Percentiles rank a stretch among this genome's conserved stretches.
Conservation (phyloP, 768 basidiomycete genomes). For the Polyporus arcularius region DNA sequence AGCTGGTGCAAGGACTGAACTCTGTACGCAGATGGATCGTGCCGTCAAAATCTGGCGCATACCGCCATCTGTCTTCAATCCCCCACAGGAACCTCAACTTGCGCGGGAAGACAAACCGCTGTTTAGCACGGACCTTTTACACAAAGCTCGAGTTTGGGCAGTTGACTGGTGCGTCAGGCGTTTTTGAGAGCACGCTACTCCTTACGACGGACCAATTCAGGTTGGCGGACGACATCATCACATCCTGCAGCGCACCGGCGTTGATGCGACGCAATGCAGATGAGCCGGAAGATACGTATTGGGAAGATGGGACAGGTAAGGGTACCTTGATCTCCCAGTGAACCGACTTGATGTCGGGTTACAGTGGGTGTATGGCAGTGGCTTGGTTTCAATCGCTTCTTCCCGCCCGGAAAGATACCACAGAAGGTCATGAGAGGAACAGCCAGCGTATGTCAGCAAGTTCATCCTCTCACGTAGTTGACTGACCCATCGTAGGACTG, state of each 20-base stretch:
- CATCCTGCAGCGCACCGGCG: constrained; percentile 33
- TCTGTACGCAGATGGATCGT: constrained; percentile 59
- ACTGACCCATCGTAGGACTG: constrained; percentile 53
- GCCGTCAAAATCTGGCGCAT: constrained; percentile 76
- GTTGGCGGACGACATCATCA: constrained; percentile 50
- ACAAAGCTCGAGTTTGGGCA: constrained; percentile 64
- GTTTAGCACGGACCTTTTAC: constrained; percentile 67
- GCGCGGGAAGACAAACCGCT: constrained; percentile 74
- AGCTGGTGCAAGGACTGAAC: neutral
- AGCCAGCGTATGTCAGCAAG: constrained; percentile 51
- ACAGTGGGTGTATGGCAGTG: constrained; percentile 66
- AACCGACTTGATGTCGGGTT: neutral
- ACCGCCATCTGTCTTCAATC: constrained; percentile 40
- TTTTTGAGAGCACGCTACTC: too few species aligned
- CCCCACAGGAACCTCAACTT: constrained; percentile 1
- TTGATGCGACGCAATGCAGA: constrained; percentile 18
- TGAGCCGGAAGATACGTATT: constrained; percentile 21
- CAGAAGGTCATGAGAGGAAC: constrained; percentile 53
- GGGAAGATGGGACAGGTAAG: constrained; percentile 27
- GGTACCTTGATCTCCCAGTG: neutral
- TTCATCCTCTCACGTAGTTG: neutral
- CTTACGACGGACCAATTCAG: constrained; percentile 33
- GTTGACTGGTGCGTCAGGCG: constrained; percentile 53
- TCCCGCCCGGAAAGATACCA: constrained; percentile 44
- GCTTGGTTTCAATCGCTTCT: constrained; percentile 66